Evolutionary conservation across 225 moss, liverwort and hornwort species (phyloP).

Genomic region (Climacium dendroides): DNA sequence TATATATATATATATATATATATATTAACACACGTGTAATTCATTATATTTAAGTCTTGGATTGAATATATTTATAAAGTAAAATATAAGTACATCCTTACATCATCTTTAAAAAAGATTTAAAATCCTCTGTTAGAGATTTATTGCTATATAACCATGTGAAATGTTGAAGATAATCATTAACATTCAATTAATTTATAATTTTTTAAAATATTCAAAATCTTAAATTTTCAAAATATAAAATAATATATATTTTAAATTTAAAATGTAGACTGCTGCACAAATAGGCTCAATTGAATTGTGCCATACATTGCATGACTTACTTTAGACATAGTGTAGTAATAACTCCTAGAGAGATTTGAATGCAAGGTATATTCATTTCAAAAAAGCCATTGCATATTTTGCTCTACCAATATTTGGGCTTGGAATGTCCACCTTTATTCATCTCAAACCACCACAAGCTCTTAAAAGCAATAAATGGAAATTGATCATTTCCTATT

Average conservation of each 20-base stretch:
- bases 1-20: no score
- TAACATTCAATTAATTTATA: neutral
- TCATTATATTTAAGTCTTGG: neutral
- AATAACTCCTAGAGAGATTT: neutral
- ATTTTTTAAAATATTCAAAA: neutral
- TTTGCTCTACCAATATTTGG: neutral
- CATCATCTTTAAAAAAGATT: neutral
- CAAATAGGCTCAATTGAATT: neutral
- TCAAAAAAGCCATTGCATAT: rapidly evolving
- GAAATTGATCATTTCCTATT: neutral
- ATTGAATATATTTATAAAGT: neutral
- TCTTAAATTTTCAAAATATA: neutral
- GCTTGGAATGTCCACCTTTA: neutral
- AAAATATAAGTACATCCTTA: neutral
- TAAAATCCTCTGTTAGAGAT: neutral
- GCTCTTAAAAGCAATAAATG: neutral
- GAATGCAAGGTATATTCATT: neutral
- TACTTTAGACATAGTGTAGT: rapidly evolving
- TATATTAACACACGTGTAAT: no score
- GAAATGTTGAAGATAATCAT: neutral
- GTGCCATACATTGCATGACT: no score
- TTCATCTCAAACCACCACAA: neutral
- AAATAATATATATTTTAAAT: neutral
- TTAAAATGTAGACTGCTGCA: rapidly evolving
- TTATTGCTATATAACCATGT: no score